phyloP scores from a whole-genome alignment of 352 stramenopile species.

The Globisporangium camurandrum region DNA sequence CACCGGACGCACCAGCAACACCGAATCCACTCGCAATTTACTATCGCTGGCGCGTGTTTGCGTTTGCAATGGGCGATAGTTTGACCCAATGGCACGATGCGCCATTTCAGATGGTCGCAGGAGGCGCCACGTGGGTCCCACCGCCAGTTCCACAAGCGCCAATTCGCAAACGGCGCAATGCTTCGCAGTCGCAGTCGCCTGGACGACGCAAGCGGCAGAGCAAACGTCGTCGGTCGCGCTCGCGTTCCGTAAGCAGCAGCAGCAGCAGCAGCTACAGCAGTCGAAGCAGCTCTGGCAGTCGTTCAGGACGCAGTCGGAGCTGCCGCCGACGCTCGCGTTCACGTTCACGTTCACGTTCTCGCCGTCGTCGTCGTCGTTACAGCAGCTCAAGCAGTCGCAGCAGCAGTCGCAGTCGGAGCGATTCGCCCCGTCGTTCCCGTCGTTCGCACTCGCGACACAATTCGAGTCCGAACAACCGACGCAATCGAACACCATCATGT shows the following conservation, averaged over 20 bases:
- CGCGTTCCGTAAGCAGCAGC: constrained; percentile 32
- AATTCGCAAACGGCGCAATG: constrained; percentile 7
- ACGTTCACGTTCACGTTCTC: constrained; percentile 18
- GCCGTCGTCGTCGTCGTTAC: constrained; percentile 4
- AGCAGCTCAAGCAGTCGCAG: neutral
- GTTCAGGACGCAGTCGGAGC: constrained; percentile 12
- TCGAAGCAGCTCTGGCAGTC: neutral
- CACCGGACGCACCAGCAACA: constrained; percentile 10
- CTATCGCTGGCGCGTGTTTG: constrained; percentile 70
- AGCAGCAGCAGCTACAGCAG: constrained; percentile 8
- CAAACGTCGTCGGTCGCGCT: constrained; percentile 8
- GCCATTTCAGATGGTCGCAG: constrained; percentile 55
- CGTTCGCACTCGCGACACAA: constrained; percentile 7
- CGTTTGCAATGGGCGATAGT: constrained; percentile 62
- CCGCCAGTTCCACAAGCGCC: constrained; percentile 20
- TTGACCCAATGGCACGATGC: constrained; percentile 32
- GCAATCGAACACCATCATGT: neutral
- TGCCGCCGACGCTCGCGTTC: no score
- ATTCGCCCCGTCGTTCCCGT: neutral
- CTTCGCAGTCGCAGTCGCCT: constrained; percentile 13
- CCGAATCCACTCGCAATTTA: constrained; percentile 38
- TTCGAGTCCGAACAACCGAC: neutral
- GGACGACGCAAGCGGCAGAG: no score
- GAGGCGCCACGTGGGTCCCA: constrained; percentile 55
- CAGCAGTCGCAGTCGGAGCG: constrained; percentile 7